phyloP scores from a whole-genome alignment of 495 filamentous ascomycete genomes.

The Aspergillus baeticus region DNA sequence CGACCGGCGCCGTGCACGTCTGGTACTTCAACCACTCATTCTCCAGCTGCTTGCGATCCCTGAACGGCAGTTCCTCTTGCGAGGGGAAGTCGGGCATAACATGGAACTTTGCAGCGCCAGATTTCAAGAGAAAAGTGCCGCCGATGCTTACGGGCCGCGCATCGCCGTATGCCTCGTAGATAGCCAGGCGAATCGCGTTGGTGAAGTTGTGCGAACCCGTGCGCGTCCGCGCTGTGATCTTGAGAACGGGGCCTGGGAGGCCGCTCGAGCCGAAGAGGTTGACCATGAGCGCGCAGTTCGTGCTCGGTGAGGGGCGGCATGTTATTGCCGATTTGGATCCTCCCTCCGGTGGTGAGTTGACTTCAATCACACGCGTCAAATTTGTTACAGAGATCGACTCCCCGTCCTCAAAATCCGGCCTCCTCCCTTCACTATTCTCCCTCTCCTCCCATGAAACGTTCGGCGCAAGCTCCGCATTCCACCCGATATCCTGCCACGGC shows the following conservation, averaged over 20 bases:
- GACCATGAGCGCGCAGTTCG: slow-evolving; percentile 39
- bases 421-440: not conserved
- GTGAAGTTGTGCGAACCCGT: slow-evolving; percentile 30
- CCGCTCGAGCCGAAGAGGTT: slow-evolving; percentile 37
- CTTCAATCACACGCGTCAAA: slow-evolving; percentile 7
- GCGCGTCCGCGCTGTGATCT: slow-evolving; percentile 26
- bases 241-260: slow-evolving; percentile 29
- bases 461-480: slow-evolving; percentile 38
- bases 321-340: too few species aligned
- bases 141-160: slow-evolving; percentile 30
- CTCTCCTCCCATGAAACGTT: slow-evolving; percentile 28
- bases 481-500: slow-evolving; percentile 39
- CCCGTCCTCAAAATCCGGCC: slow-evolving; percentile 17
- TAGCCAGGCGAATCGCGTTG: slow-evolving; percentile 26
- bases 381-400: slow-evolving; percentile 16
- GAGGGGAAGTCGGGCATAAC: slow-evolving; percentile 46
- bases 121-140: slow-evolving; percentile 36
- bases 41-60: slow-evolving; percentile 18
- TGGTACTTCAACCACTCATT: slow-evolving; percentile 38
- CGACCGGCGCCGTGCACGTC: slow-evolving; percentile 32
- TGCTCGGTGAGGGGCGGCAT: slow-evolving; percentile 11
- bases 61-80: slow-evolving; percentile 22
- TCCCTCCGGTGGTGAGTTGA: too few species aligned
- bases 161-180: slow-evolving; percentile 27
- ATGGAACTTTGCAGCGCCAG: slow-evolving; percentile 34